Percentiles rank a stretch among this genome's conserved stretches.
phyloP scores from a whole-genome alignment of 2,329 filamentous ascomycete genomes.

The Huntiella abstrusa region DNA sequence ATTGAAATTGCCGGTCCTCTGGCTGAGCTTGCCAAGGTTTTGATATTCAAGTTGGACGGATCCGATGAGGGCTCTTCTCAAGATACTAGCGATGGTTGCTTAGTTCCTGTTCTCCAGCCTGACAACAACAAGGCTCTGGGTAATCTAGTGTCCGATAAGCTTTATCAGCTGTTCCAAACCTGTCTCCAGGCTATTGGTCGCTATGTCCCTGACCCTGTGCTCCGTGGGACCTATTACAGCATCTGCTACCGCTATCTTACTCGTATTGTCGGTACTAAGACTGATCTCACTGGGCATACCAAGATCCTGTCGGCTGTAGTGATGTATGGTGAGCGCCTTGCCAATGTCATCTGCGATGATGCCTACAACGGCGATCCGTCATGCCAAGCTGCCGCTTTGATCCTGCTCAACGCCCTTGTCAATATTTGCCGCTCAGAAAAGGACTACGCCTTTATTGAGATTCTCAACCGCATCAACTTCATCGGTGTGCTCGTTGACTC shows the following conservation, averaged over 20 bases:
- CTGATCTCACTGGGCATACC: slow-evolving; percentile 23
- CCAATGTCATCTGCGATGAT: slow-evolving; percentile 83
- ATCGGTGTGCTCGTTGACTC: slow-evolving; percentile 79
- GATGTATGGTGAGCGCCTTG: slow-evolving; percentile 52
- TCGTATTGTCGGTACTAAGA: slow-evolving; percentile 37
- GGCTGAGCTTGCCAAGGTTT: slow-evolving; percentile 52
- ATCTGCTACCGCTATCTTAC: slow-evolving; percentile 77
- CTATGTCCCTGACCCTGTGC: slow-evolving; percentile 46
- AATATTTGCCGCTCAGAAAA: slow-evolving; percentile 53
- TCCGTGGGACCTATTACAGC: slow-evolving; percentile 76
- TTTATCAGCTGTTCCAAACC: slow-evolving; percentile 80
- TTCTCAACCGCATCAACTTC: slow-evolving; percentile 74
- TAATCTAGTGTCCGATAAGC: slow-evolving; percentile 68
- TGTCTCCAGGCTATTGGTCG: slow-evolving; percentile 64
- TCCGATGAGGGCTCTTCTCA: slow-evolving; percentile 20
- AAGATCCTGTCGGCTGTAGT: slow-evolving; percentile 56
- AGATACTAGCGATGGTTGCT: slow-evolving; percentile 15
- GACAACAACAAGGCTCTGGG: slow-evolving; percentile 24
- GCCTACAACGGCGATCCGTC: slow-evolving; percentile 66
- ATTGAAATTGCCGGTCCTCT: slow-evolving; percentile 55
- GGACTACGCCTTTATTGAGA: slow-evolving; percentile 57
- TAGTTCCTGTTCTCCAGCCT: too few species aligned
- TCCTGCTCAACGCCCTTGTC: slow-evolving; percentile 65
- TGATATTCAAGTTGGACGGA: slow-evolving; percentile 50
- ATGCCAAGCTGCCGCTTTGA: slow-evolving; percentile 69